phyloP scores from a whole-genome alignment of 1,284 basidiomycete species.

The Irpex sp. region DNA sequence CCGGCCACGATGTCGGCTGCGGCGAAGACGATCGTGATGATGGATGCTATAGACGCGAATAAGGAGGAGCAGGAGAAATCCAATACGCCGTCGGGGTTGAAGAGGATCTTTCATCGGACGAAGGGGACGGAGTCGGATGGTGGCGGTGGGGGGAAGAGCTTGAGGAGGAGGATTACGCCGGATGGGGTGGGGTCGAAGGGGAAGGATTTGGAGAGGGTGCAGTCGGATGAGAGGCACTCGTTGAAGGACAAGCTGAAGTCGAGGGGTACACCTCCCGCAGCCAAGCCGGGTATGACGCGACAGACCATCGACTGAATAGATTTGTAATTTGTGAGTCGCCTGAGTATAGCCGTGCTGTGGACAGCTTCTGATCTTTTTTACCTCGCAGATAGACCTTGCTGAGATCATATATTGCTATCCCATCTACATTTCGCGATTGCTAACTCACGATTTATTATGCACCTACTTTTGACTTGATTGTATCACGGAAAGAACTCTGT shows the following conservation, averaged over 20 bases:
- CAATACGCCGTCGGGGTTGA: conserved; percentile 21
- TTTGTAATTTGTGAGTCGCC: neutral
- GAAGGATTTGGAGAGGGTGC: conserved; percentile 17
- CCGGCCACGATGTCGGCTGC: conserved; percentile 37
- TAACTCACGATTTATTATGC: neutral
- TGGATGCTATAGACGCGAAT: conserved; percentile 54
- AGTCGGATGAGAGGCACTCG: conserved; percentile 27
- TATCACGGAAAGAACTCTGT: neutral
- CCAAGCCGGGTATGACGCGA: conserved; percentile 31
- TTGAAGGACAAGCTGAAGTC: conserved; percentile 13
- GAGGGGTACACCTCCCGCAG: conserved; percentile 14
- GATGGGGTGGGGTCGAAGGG: conserved; percentile 7
- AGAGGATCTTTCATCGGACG: conserved; percentile 20
- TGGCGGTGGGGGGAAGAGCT: conserved; percentile 8
- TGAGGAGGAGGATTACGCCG: conserved; percentile 7
- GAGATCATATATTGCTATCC: too few relatives aligned
- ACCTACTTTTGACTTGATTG: neutral
- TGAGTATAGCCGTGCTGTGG: neutral
- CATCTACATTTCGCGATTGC: neutral
- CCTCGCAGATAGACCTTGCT: too few relatives aligned
- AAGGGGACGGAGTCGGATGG: conserved; percentile 8
- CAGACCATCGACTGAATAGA: conserved; percentile 30
- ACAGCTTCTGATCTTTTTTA: neutral
- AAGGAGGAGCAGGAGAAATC: conserved; percentile 27
- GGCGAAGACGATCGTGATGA: conserved; percentile 57